Evolutionary conservation across 768 basidiomycete species (phyloP).

Genomic region (Leccinum sublutescens): DNA sequence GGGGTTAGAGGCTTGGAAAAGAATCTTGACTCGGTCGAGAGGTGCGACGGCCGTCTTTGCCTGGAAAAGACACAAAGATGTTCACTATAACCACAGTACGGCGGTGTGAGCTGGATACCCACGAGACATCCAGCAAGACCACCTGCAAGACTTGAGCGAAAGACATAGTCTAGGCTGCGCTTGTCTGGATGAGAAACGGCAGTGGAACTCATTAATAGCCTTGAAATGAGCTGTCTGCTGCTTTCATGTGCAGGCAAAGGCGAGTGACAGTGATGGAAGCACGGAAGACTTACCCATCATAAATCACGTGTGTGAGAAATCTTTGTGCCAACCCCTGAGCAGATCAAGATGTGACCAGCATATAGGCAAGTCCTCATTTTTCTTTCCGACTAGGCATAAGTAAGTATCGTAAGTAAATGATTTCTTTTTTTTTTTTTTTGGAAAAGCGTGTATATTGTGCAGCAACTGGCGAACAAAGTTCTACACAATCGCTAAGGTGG

Average conservation of each 20-base stretch:
- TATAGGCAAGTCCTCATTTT: no score
- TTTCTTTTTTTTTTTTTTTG: no score
- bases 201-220: conserved; percentile 34
- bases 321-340: no score
- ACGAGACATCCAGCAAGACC: conserved; percentile 94
- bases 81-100: conserved; percentile 4
- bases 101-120: conserved; percentile 34
- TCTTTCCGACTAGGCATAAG: background rate
- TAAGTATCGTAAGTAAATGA: background rate
- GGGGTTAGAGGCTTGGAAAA: conserved; percentile 95
- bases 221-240: background rate
- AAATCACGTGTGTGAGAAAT: conserved; percentile 9
- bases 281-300: conserved; percentile 17
- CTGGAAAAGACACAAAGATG: conserved; percentile 38
- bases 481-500: no score
- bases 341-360: no score
- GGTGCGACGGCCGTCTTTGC: conserved; percentile 95
- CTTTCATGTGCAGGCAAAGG: conserved; percentile 11
- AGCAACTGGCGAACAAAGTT: no score
- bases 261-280: background rate
- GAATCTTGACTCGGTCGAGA: conserved; percentile 96
- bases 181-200: conserved; percentile 45
- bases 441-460: no score
- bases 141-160: conserved; percentile 88
- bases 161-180: conserved; percentile 55